Evolutionary conservation across 352 stramenopile species (phyloP), one percentile per base, ranked within the genome.

Genomic region (Pythium diclinum): DNA sequence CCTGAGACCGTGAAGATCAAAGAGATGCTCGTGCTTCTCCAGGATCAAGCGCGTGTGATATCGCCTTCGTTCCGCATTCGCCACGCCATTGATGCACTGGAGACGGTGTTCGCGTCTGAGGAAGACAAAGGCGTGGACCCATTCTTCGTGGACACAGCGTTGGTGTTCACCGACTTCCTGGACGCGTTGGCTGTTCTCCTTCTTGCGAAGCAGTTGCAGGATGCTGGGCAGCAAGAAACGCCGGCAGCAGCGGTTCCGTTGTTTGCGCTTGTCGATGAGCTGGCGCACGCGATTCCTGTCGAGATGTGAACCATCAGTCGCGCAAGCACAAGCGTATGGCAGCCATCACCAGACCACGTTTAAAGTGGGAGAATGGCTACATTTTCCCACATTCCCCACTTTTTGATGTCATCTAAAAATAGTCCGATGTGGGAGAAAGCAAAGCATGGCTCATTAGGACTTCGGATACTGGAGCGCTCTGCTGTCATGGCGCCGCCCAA

Each of bases 131-230:
- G 42, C n/a, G 4, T 10, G n/a, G 80, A 87, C 56, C 73, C 73
- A 16, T 91, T 87, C 65, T 77, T 87, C 46, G 63, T 81, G 11
- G 70, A 79, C 46, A 72, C 68, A n/a, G 59, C 61, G 42, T 57
- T 89, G 8, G 67, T 85, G 1, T 89, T 80, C 63, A 83, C 79
- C 16, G 77, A 89, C 53, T 88, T 87, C 64, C 38, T 83, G 17
- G 81, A 89, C 46, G 72, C 76, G 5, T 47, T 90, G 32, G 80
- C 73, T 1, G 70, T 74, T 56, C 67, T 85, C n/a, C 64, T 85
- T 7, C 82, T 76, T 52, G 69, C 69, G 2, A 82, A 80, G 25
- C 77, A 87, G 59, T 34, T 61, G 1, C 69, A 60, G 16, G 64
- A 74, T 19, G 46, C 72, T 9, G 17, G 65, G 11, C 36, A 67